phyloP scores from a whole-genome alignment of 768 basidiomycete genomes.

The Russula ochroleuca region DNA sequence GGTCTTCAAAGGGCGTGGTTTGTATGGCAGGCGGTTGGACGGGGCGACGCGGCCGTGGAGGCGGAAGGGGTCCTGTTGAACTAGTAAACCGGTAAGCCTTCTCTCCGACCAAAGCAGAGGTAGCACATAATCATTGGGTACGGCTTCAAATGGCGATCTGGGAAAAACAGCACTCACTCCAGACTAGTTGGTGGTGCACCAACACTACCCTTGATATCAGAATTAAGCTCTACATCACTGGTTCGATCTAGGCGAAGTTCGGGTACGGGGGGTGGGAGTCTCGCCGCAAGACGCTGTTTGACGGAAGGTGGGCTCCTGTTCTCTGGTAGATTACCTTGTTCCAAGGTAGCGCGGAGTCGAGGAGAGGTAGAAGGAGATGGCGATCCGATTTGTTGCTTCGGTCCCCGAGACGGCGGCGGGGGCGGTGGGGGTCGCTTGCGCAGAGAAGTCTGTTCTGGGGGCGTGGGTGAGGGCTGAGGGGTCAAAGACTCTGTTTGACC shows the following conservation, averaged over 20 bases:
- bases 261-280: conserved; percentile 20
- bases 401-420: conserved; percentile 16
- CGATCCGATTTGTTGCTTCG: conserved; percentile 19
- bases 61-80: not conserved
- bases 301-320: conserved; percentile 12
- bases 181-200: not conserved
- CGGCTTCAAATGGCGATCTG: not conserved
- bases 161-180: conserved; percentile 10
- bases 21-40: not conserved
- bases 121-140: not conserved
- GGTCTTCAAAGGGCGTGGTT: not conserved
- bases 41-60: not conserved
- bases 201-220: not conserved
- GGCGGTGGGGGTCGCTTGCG: conserved; percentile 24
- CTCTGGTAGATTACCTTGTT: conserved; percentile 1
- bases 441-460: conserved; percentile 8
- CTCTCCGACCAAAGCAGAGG: not conserved
- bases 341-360: conserved; percentile 7
- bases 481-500: conserved; percentile 2
- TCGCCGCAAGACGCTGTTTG: conserved; percentile 19
- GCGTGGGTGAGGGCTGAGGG: not conserved
- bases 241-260: conserved; percentile 15
- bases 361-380: conserved; percentile 20
- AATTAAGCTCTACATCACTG: not conserved
- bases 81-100: conserved; percentile 15